Evolutionary conservation across 2,329 filamentous ascomycete species (phyloP).

Genomic region (Lithohypha guttulata): DNA sequence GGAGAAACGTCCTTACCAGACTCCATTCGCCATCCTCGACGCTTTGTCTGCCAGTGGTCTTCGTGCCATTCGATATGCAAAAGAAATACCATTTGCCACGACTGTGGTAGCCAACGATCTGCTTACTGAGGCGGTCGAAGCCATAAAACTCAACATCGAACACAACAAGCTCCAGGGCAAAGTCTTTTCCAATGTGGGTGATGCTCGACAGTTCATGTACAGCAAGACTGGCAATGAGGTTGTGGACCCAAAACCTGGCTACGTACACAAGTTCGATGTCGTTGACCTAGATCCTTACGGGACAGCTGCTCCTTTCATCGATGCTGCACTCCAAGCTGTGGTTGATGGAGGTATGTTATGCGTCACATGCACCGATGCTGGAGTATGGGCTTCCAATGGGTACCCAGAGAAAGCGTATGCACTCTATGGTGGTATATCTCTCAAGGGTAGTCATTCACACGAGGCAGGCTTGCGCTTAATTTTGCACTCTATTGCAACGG

Average conservation of each 20-base stretch:
- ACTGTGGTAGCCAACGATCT: constrained; percentile 84
- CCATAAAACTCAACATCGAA: constrained; percentile 72
- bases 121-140: constrained; percentile 61
- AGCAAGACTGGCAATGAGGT: constrained; percentile 44
- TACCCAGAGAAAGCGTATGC: constrained; percentile 92
- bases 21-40: constrained; percentile 74
- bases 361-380: constrained; percentile 92
- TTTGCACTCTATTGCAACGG: constrained; percentile 65
- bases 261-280: constrained; percentile 64
- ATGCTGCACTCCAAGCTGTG: constrained; percentile 77
- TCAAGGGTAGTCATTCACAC: constrained; percentile 77
- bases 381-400: constrained; percentile 85
- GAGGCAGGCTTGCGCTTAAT: constrained; percentile 83
- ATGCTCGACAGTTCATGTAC: constrained; percentile 91
- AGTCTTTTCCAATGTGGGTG: constrained; percentile 63
- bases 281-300: constrained; percentile 96
- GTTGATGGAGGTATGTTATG: constrained; percentile 83
- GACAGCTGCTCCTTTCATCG: constrained; percentile 82
- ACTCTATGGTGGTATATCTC: constrained; percentile 80
- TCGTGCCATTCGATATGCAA: constrained; percentile 78
- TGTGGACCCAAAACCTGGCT: constrained; percentile 27
- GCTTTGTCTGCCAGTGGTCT: constrained; percentile 89
- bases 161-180: constrained; percentile 67
- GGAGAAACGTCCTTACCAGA: constrained; percentile 19
- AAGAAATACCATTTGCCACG: constrained; percentile 77